Base-by-base conservation (phyloP, 805 yeast species). In the Metschnikowia colocasiae region DNA sequence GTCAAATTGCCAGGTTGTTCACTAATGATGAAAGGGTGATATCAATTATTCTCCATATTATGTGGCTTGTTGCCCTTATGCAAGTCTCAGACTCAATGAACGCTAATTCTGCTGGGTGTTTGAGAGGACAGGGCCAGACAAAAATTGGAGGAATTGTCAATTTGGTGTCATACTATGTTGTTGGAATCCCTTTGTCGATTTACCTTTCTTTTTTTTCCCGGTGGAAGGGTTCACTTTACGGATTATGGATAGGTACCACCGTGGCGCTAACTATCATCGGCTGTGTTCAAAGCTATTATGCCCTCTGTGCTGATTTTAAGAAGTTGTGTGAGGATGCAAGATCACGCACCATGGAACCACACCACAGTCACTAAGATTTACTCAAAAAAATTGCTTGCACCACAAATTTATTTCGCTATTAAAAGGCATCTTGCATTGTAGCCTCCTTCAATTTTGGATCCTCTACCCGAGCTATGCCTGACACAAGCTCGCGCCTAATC, bases 401-500 rank as follows among this genome's bases (percentile, higher is more conserved):
- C 26, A 39, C 2, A 18, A 38, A 27, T 29, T 6, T 29, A 40
- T 23, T 36, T 12, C 29, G 15, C 40, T 22, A 20, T 48, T 43
- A 62, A 49, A 70, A 69, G 12, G 73, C 74, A 55, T 70, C 71
- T 35, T 62, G 61, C 75, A 71, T 69, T 15, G 59, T 56, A 5
- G 69, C 69, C 43, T 69, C 73, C 43, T 65, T 63, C 2, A 51
- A 40, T 16, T 34, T 41, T 6, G 52, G 35, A 18, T 46, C 54
- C 31, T 62, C 60, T 40, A 74, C 73, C 70, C 94, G 81, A 45
- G 87, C 80, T 40, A 74, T 76, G 47, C 98, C 98, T 18, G 97
- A 95, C 54, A 87, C 69, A 53, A 94, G 75, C 64, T 94, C 99
- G 60, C 97, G 81, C 70, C 98, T 81, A 45, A 92, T 89, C 64